phyloP scores from a whole-genome alignment of 1,139 yeast species.

The Magnusiomyces clavatus region DNA sequence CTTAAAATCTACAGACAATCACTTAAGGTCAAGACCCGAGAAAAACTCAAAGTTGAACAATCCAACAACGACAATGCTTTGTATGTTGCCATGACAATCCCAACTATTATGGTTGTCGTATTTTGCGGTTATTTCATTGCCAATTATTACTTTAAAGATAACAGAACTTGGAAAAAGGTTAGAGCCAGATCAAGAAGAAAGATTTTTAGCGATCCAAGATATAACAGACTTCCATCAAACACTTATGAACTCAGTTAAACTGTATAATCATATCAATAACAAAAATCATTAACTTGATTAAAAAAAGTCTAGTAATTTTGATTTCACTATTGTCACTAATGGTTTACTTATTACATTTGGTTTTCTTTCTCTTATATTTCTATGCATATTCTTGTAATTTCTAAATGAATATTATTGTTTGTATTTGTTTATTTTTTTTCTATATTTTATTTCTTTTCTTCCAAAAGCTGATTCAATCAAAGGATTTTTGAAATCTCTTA shows the following conservation, averaged over 20 bases:
- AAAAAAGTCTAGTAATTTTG: neutral
- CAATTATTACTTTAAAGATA: slow-evolving; percentile 12
- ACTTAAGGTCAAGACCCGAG: slow-evolving; percentile 51
- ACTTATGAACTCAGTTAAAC: slow-evolving; percentile 12
- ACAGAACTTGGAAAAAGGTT: slow-evolving; percentile 15
- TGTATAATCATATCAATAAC: neutral
- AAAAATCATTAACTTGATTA: slow-evolving; percentile 3
- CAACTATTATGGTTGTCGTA: slow-evolving; percentile 59
- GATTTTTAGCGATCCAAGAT: slow-evolving; percentile 4
- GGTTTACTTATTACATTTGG: neutral
- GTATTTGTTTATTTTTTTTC: neutral
- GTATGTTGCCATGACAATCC: slow-evolving; percentile 53
- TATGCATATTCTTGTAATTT: neutral
- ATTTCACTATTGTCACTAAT: neutral
- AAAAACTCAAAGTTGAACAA: slow-evolving; percentile 33
- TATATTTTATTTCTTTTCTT: neutral
- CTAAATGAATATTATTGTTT: too few species aligned
- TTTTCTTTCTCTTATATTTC: neutral
- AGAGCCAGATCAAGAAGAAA: slow-evolving; percentile 9
- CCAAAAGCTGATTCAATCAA: neutral
- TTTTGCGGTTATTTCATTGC: slow-evolving; percentile 21
- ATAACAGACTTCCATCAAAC: slow-evolving; percentile 13
- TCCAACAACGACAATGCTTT: slow-evolving; percentile 47
- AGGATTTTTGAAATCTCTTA: neutral
- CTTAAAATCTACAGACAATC: slow-evolving; percentile 51